Evolutionary conservation across 78 protist genomes (phyloP).

Genomic region (Chrysochromulina tobinii): DNA sequence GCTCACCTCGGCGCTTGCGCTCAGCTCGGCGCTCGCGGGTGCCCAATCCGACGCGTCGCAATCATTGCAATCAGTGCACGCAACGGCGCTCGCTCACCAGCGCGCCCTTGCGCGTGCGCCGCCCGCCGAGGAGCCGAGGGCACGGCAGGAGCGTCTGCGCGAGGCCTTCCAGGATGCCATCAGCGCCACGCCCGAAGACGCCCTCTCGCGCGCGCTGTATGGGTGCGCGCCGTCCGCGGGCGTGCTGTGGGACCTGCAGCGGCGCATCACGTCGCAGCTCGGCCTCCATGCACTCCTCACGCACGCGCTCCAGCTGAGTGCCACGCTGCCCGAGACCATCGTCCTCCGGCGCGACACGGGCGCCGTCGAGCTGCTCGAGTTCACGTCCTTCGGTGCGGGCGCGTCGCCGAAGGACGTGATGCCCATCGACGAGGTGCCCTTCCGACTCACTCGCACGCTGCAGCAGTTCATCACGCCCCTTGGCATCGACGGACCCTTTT

Average conservation of each 20-base stretch:
- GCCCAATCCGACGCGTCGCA: constrained; percentile 14
- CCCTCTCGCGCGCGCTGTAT: background rate
- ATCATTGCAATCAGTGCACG: background rate
- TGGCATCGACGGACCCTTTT: constrained; percentile 24
- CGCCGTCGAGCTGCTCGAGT: background rate
- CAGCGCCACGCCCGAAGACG: background rate
- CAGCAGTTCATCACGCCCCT: constrained; percentile 35
- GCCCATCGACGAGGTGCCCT: constrained; percentile 17
- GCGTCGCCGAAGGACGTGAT: background rate
- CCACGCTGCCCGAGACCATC: background rate
- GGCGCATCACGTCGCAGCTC: background rate
- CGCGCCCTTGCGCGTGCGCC: background rate
- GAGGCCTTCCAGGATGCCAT: background rate
- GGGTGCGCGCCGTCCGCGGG: background rate
- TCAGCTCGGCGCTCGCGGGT: constrained; percentile 21
- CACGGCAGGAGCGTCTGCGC: background rate
- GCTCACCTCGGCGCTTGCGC: constrained; percentile 13
- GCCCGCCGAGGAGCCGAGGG: background rate
- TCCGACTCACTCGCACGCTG: constrained; percentile 57
- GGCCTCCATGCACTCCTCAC: background rate
- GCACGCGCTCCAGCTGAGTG: background rate
- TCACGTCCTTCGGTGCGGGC: background rate
- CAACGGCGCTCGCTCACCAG: background rate
- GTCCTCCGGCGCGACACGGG: background rate
- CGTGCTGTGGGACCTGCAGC: background rate